Base-by-base conservation (phyloP, 169 alveolate genomes). In the Cryptosporidium xiaoi region DNA sequence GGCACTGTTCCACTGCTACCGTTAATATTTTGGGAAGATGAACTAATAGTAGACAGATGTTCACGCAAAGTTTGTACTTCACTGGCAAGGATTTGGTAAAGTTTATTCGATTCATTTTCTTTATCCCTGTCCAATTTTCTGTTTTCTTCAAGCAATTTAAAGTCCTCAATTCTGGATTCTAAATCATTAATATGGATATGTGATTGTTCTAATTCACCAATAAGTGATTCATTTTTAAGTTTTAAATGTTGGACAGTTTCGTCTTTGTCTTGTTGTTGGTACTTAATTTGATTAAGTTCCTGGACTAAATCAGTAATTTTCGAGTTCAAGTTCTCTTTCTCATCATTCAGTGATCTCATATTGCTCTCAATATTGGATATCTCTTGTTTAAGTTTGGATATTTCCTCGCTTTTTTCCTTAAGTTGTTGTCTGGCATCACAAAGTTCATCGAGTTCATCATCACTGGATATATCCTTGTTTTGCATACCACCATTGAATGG, bases 181-280 rank as follows among this genome's bases (percentile, higher is more conserved):
- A 77, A 46, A 40, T 77, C 71, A 0, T 60, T 68, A 24, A 56
- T 77, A 20, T 77, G 87, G 27, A 77, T 71, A 12, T 66, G 90
- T 15, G 83, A 58, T 48, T 67, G 84, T 20, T 83, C 77, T 15
- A 83, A 58, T 18, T 83, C 90, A 8, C 71, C 64, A n/a, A 56
- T 34, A 2, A 66, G 46, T 29, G 83, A 58, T 16, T 66, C 53
- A 31, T 65, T 62, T 8, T 56, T 56, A 4, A 65, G 55, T 48
- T 83, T 66, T n/a, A 83, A 71, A 29, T 83, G 90, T 7, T 83
- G 65, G 44, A 65, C 34, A 48, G 53, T 66, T 67, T 83, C 90
- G 0, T 27, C 65, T 71, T 65, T 65, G 33, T 83, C 90, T 31
- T 83, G 90, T 24, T 58, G 90, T 58, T 83, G 84, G 64, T 83